Conservation (phyloP, 192 early-diverging fungal species). For the Mortierella claussenii region DNA sequence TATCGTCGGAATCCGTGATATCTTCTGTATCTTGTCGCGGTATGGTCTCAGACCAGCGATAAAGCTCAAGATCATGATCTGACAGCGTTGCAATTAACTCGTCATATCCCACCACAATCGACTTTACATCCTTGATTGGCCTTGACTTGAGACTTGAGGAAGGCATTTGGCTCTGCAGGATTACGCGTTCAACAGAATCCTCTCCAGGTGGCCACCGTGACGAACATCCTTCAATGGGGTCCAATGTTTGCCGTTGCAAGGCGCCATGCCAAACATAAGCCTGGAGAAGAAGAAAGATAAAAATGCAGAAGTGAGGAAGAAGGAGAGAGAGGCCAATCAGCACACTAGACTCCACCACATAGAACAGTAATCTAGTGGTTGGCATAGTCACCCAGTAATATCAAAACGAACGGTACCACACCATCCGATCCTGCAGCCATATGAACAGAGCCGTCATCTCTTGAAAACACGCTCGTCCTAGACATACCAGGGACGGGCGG, state of each 20-base stretch:
- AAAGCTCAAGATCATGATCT: slow-evolving; percentile 14
- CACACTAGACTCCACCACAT: too few relatives aligned
- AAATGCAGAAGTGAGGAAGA: too few relatives aligned
- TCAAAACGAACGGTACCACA: slow-evolving; percentile 4
- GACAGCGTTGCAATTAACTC: slow-evolving; percentile 30
- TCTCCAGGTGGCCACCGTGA: not conserved
- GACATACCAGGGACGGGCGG: slow-evolving; percentile 12
- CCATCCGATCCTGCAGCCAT: slow-evolving; percentile 32
- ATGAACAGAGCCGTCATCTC: slow-evolving; percentile 17
- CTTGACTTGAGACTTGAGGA: too few relatives aligned
- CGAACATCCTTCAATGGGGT: not conserved
- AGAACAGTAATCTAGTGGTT: not conserved
- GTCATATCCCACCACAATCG: slow-evolving; percentile 11
- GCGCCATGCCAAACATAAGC: not conserved
- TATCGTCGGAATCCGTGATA: slow-evolving; percentile 1
- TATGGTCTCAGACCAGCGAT: slow-evolving; percentile 12
- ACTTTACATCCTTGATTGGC: slow-evolving; percentile 26
- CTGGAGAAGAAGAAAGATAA: not conserved
- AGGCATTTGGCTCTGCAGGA: not conserved
- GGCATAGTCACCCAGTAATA: not conserved
- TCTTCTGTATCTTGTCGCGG: not conserved
- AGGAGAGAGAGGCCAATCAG: too few relatives aligned
- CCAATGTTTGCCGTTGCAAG: not conserved
- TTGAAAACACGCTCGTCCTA: slow-evolving; percentile 27
- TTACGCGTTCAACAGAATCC: not conserved